phyloP scores from a whole-genome alignment of 2,329 filamentous ascomycete species.

The Ophiostoma ulmi region DNA sequence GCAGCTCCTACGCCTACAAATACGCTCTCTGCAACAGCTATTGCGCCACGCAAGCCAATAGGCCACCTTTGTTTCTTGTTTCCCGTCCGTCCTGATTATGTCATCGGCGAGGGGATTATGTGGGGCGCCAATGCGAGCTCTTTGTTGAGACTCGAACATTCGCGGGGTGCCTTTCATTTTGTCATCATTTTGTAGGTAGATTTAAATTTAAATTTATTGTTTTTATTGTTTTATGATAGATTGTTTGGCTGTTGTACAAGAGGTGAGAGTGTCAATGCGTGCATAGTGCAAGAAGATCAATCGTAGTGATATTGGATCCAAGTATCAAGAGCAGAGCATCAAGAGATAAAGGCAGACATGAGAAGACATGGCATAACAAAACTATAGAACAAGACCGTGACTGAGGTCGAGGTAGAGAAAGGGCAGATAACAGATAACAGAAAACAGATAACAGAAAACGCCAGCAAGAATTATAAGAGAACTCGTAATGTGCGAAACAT shows the following conservation, averaged over 20 bases:
- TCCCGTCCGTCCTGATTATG: neutral
- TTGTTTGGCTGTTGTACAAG: neutral
- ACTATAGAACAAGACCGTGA: neutral
- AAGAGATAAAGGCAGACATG: neutral
- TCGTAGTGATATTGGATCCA: neutral
- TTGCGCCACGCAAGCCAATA: neutral
- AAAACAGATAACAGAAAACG: constrained; percentile 5
- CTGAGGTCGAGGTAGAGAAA: neutral
- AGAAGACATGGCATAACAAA: neutral
- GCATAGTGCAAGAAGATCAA: neutral
- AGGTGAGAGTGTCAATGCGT: neutral
- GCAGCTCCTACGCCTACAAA: neutral
- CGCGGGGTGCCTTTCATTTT: neutral
- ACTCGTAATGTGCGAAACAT: constrained; percentile 9
- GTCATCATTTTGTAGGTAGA: neutral
- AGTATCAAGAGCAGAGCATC: neutral
- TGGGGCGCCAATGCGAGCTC: constrained; percentile 1
- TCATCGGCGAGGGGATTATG: neutral
- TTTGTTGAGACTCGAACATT: neutral
- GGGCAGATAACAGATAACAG: no score
- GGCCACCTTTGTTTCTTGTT: neutral
- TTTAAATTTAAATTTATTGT: neutral
- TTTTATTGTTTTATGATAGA: neutral
- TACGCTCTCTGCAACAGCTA: neutral
- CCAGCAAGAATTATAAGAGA: neutral